These are phyloP conservation scores for Podaxis sp. DNA, from an alignment of 768 basidiomycete species.

Conservation along the genomic window DNA sequence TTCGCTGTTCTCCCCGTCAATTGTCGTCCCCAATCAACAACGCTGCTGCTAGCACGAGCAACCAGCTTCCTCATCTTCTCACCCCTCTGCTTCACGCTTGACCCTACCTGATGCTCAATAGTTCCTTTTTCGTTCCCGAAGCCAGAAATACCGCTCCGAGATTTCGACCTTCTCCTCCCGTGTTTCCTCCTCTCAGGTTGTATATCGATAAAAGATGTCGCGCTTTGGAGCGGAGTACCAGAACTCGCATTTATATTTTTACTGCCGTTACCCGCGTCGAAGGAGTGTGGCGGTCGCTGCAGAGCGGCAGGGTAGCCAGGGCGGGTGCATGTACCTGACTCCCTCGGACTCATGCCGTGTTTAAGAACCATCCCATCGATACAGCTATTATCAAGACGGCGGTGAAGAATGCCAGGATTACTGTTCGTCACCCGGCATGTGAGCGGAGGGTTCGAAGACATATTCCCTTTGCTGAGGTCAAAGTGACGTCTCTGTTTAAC, in stretches of 20 bases:
- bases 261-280: not conserved
- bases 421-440: not conserved
- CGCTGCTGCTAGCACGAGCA: constrained; percentile 23
- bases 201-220: constrained; percentile 39
- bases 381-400: not conserved
- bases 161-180: not conserved
- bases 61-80: constrained; percentile 25
- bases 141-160: not conserved
- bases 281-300: not conserved
- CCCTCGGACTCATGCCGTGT: not conserved
- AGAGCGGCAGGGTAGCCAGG: not conserved
- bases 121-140: not conserved
- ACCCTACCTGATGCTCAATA: not conserved
- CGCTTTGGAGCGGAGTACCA: constrained; percentile 17
- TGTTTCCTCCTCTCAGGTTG: constrained; percentile 27
- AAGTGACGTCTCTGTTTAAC: not conserved
- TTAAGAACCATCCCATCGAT: not conserved
- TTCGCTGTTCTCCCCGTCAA: constrained; percentile 16
- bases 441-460: not conserved
- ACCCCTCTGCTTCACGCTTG: constrained; percentile 18
- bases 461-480: not conserved
- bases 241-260: constrained; percentile 4
- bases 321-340: not conserved
- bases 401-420: not conserved
- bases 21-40: constrained; percentile 27